These are phyloP conservation scores for Neospora caninum DNA, from an alignment of 169 alveolate genomes.

Conservation along the genomic window DNA sequence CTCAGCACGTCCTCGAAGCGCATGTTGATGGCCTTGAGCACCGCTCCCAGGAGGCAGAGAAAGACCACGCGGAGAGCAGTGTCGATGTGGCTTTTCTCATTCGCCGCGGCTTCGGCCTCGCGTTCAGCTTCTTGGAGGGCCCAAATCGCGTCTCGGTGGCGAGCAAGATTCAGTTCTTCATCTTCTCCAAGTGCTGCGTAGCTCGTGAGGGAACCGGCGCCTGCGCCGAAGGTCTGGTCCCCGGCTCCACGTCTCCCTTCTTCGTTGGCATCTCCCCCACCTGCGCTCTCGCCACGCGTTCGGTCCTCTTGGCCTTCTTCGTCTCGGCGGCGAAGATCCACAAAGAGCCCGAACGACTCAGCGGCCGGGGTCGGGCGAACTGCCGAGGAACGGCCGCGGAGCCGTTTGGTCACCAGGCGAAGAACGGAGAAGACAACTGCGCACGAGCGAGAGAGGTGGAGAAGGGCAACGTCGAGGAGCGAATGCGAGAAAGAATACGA, in stretches of 20 bases:
- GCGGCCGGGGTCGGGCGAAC: neutral
- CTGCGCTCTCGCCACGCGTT: neutral
- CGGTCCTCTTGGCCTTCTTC: too few species aligned
- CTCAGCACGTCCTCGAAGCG: neutral
- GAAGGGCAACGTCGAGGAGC: neutral
- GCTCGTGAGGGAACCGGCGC: neutral
- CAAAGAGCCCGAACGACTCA: neutral
- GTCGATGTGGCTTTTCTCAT: neutral
- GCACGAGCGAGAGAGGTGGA: neutral
- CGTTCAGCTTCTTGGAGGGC: neutral
- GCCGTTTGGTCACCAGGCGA: neutral
- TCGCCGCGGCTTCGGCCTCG: neutral
- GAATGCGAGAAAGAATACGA: neutral
- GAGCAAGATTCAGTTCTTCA: neutral
- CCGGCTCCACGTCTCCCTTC: neutral
- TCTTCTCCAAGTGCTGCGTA: neutral
- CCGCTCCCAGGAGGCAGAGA: neutral
- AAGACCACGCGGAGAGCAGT: neutral
- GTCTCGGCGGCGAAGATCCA: neutral
- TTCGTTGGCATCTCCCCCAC: neutral
- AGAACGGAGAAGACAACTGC: neutral
- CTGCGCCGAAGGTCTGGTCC: neutral
- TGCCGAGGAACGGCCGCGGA: neutral
- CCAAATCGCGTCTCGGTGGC: neutral
- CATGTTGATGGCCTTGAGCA: constrained; percentile 7